phyloP scores from a whole-genome alignment of 176 grass and related monocot genomes.

The Echinochloa phyllopogon region DNA sequence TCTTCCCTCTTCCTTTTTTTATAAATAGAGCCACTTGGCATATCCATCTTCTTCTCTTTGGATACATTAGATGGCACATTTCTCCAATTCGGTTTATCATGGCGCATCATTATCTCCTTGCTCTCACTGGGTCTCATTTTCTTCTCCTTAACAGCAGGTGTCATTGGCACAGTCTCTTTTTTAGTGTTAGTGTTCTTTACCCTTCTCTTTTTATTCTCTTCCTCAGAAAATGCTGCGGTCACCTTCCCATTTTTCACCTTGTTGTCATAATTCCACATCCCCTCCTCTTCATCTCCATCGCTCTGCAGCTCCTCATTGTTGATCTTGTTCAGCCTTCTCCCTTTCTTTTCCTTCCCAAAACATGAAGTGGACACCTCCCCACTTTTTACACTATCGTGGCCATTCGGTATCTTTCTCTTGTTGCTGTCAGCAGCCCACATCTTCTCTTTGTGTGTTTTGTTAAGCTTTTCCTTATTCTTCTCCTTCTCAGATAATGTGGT shows the following conservation, averaged over 20 bases:
- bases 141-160: conserved; percentile 29
- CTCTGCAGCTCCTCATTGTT: not conserved
- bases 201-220: not conserved
- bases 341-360: not conserved
- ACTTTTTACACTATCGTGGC: not conserved
- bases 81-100: not conserved
- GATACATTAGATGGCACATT: not conserved
- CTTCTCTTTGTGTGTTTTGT: not conserved
- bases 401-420: not conserved
- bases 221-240: not conserved
- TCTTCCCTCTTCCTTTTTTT: conserved; percentile 34
- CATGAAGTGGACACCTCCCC: not conserved
- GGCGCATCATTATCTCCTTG: conserved; percentile 3
- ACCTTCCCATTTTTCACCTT: not conserved
- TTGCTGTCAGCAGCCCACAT: not conserved
- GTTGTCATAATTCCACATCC: not conserved
- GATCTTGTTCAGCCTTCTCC: not conserved
- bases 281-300: not conserved
- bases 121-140: not conserved
- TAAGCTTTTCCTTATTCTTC: not conserved
- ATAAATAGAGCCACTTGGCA: not conserved
- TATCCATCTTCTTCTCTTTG: conserved; percentile 14
- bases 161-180: not conserved
- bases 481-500: not conserved
- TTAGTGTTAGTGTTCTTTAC: not conserved